Evolutionary conservation across 176 grass and related monocot species (phyloP), one percentile per base, ranked within the genome.

Genomic region (Poa annua): DNA sequence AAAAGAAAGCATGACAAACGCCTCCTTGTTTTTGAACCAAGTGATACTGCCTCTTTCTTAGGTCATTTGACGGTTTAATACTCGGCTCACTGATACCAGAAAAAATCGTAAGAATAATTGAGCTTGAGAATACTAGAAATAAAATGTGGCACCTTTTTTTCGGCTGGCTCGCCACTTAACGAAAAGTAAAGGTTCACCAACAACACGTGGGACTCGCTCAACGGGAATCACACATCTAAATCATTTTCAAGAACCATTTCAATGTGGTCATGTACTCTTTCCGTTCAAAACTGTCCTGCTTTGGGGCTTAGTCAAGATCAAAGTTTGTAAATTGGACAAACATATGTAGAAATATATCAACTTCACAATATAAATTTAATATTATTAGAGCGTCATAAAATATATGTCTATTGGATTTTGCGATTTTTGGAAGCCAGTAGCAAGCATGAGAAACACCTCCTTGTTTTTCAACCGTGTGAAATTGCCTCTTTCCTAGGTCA

Each of bases 361-460:
- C 8, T 1, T 8, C 39, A 42, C 39, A 42, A 42, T 42, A 42
- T 42, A 42, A 7, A 42, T 42, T 42, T 42, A 42, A 9, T 42
- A 42, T 42, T 9, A 39, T 6, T 39, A 39, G 35, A 38, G 0
- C 7, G 36, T 6, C 36, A 39, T 6, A 39, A 38, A 5, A 38
- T 38, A 4, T 38, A n/a, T n/a, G n/a, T n/a, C n/a, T n/a, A n/a
- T n/a, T n/a, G 83, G 45, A 72, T 65, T 77, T 65, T 82, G 24
- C 54, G 34, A 35, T 77, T 54, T 36, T 12, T 6, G 63, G 76
- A 81, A 89, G 88, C 64, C 74, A 45, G 15, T 29, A n/a, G 11
- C 20, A 73, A 16, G 11, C 15, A 52, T 45, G 42, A 52, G 29
- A 66, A 66, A 35, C 16, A 10, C 24, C 25, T 79, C 24, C 60